phyloP scores from a whole-genome alignment of 345 rosid species.

The Toxicodendron radicans region DNA sequence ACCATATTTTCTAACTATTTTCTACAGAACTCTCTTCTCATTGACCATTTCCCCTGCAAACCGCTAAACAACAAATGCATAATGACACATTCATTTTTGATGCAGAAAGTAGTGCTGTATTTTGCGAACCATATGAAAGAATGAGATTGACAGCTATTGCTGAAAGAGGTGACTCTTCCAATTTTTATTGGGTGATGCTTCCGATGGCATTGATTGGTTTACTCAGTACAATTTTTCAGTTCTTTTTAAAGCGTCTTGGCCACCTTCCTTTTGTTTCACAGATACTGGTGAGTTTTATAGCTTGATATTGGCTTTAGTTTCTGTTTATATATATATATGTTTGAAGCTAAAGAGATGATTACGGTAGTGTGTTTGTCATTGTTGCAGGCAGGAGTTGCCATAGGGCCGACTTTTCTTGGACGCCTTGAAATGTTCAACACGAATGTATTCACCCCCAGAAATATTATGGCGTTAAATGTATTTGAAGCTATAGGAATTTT shows the following conservation, averaged over 20 bases:
- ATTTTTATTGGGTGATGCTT: neutral
- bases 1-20: neutral
- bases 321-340: neutral
- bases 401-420: conserved; percentile 41
- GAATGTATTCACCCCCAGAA: conserved; percentile 23
- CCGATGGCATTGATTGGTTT: conserved; percentile 30
- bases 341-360: too few relatives aligned
- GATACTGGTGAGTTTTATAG: conserved; percentile 34
- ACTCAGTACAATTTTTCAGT: conserved; percentile 23
- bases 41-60: neutral
- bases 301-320: too few relatives aligned
- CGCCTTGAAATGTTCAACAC: conserved; percentile 19
- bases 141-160: neutral
- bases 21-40: neutral
- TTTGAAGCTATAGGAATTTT: conserved; percentile 33
- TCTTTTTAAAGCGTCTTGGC: conserved; percentile 35
- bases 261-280: conserved; percentile 34
- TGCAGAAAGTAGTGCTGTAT: neutral
- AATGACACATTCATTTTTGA: neutral
- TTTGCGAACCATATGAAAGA: neutral
- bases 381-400: conserved; percentile 41
- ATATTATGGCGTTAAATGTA: conserved; percentile 24
- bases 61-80: neutral
- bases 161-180: neutral
- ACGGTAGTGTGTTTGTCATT: neutral